Conservation (phyloP, 2,329 filamentous ascomycete genomes). For the Alternaria triticina region DNA sequence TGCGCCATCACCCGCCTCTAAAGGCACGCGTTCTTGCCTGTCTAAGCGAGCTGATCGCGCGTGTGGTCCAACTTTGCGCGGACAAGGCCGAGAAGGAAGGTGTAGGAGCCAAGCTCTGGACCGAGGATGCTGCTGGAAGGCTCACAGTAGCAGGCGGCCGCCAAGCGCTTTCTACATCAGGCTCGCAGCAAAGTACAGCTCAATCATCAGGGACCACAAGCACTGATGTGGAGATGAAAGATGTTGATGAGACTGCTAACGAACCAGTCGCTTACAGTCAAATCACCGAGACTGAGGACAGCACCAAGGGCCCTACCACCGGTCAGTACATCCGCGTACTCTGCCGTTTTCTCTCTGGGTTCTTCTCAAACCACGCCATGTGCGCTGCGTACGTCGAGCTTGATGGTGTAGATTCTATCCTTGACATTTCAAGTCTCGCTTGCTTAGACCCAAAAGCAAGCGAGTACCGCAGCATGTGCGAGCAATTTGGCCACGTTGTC, state of each 20-base stretch:
- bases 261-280: slow-evolving; percentile 45
- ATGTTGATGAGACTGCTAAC: slow-evolving; percentile 41
- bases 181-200: slow-evolving; percentile 42
- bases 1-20: slow-evolving; percentile 87
- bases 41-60: slow-evolving; percentile 86
- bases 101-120: slow-evolving; percentile 80
- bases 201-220: slow-evolving; percentile 17
- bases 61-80: slow-evolving; percentile 76
- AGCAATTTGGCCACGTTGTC: slow-evolving; percentile 75
- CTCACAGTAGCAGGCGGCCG: slow-evolving; percentile 65
- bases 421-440: slow-evolving; percentile 83
- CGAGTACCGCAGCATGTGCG: slow-evolving; percentile 64
- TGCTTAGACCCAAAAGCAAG: slow-evolving; percentile 78
- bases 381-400: slow-evolving; percentile 76
- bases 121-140: slow-evolving; percentile 64
- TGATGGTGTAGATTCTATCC: slow-evolving; percentile 80
- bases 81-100: slow-evolving; percentile 71
- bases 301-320: slow-evolving; percentile 58
- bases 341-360: slow-evolving; percentile 77
- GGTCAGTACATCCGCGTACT: slow-evolving; percentile 77
- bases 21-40: slow-evolving; percentile 81
- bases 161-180: slow-evolving; percentile 50
- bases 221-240: slow-evolving; percentile 69
- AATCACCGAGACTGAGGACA: slow-evolving; percentile 57
- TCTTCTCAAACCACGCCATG: slow-evolving; percentile 75